Conservation (phyloP, 768 basidiomycete genomes). For the Paxillus ammoniavirescens region DNA sequence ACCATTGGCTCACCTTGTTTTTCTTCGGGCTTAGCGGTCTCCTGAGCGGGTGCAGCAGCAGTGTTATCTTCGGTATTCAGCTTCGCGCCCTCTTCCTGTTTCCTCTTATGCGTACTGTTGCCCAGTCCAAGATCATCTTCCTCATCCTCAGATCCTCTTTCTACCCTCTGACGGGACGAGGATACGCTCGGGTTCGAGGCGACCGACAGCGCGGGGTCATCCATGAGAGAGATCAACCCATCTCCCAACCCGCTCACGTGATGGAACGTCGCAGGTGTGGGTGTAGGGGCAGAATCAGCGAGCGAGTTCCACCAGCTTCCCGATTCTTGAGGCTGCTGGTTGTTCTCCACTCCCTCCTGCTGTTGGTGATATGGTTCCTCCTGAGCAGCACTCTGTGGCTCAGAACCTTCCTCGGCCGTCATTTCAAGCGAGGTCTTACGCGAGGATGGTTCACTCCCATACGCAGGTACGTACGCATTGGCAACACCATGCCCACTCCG, state of each 20-base stretch:
- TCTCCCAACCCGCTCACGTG: conserved; percentile 45
- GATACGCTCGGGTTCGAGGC: conserved; percentile 22
- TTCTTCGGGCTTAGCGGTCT: conserved; percentile 20
- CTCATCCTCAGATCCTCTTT: conserved; percentile 43
- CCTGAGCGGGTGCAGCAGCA: conserved; percentile 14
- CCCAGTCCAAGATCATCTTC: conserved; percentile 92
- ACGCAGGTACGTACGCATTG: conserved; percentile 38
- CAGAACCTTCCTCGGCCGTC: conserved; percentile 24
- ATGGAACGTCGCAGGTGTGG: conserved; percentile 68
- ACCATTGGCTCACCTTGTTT: conserved; percentile 29
- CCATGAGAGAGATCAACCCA: conserved; percentile 85
- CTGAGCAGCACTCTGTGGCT: conserved; percentile 4
- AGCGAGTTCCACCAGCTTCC: conserved; percentile 65
- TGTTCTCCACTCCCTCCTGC: conserved; percentile 27
- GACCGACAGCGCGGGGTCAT: conserved; percentile 47
- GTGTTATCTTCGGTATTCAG: conserved; percentile 24
- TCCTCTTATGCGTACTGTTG: conserved; percentile 53
- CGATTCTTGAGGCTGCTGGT: conserved; percentile 37
- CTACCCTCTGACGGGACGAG: conserved; percentile 8
- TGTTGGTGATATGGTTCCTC: conserved; percentile 6
- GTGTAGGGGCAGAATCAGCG: conserved; percentile 49
- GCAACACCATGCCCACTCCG: conserved; percentile 25
- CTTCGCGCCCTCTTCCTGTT: conserved; percentile 27
- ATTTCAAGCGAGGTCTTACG: conserved; percentile 32
- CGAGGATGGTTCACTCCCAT: conserved; percentile 30